phyloP scores from a whole-genome alignment of 441 rosid genomes.

The Theobroma grandiflorum region DNA sequence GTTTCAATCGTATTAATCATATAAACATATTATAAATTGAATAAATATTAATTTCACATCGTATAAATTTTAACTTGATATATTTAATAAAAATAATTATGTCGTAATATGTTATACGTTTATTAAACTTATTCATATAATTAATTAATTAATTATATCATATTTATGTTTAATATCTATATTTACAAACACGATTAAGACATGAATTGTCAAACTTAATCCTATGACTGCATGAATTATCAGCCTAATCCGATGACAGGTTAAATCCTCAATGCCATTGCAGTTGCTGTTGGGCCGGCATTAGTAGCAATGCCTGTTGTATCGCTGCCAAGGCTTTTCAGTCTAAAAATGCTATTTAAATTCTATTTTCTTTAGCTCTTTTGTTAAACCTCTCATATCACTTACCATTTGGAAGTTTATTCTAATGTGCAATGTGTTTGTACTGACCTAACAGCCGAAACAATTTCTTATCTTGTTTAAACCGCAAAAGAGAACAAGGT shows the following conservation, averaged over 20 bases:
- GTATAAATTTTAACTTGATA: too few relatives aligned
- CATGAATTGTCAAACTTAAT: too few relatives aligned
- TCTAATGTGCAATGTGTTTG: constrained; percentile 44
- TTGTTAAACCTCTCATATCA: constrained; percentile 46
- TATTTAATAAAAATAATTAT: too few relatives aligned
- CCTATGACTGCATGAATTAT: too few relatives aligned
- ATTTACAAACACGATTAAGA: too few relatives aligned
- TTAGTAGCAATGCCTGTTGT: constrained; percentile 69
- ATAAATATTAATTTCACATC: too few relatives aligned
- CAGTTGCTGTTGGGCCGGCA: constrained; percentile 86
- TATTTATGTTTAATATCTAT: too few relatives aligned
- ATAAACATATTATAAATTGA: too few relatives aligned
- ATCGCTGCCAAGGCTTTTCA: constrained; percentile 70
- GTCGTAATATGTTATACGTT: too few relatives aligned
- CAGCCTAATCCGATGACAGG: constrained; percentile 31
- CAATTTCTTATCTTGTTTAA: constrained; percentile 42
- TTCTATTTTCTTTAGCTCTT: constrained; percentile 52
- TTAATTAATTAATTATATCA: too few relatives aligned
- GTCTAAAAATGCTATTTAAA: constrained; percentile 67
- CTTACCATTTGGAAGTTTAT: constrained; percentile 46
- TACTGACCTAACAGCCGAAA: constrained; percentile 37
- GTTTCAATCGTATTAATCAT: too few relatives aligned
- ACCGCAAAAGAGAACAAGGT: constrained; percentile 34
- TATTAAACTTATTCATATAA: too few relatives aligned
- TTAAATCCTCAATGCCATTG: constrained; percentile 73